Conservation (phyloP, 371 early-diverging fungal genomes). For the Lichtheimia ornata region DNA sequence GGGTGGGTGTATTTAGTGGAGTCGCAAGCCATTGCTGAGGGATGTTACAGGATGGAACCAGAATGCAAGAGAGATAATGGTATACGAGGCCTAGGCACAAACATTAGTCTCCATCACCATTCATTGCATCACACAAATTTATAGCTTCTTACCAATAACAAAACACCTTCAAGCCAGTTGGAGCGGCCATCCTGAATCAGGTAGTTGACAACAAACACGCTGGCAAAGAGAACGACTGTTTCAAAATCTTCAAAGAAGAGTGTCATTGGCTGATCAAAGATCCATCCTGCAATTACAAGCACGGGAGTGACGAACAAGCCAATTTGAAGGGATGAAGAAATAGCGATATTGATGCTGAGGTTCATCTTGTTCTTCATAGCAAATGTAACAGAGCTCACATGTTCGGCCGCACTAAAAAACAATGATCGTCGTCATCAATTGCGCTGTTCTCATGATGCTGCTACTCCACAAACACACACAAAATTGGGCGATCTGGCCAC, state of each 20-base stretch:
- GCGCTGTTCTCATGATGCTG: no score
- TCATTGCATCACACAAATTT: neutral
- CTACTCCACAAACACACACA: no score
- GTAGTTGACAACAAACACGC: conserved; percentile 85
- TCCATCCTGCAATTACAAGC: conserved; percentile 88
- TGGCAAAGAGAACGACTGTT: conserved; percentile 78
- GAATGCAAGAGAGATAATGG: conserved; percentile 76
- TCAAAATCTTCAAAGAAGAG: conserved; percentile 85
- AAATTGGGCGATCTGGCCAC: no score
- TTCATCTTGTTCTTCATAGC: conserved; percentile 94
- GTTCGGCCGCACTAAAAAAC: conserved; percentile 45
- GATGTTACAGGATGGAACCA: conserved; percentile 52
- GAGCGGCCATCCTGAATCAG: conserved; percentile 75
- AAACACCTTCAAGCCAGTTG: conserved; percentile 86
- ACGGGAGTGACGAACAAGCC: conserved; percentile 88
- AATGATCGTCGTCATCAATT: neutral
- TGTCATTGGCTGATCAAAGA: conserved; percentile 73
- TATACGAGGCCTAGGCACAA: conserved; percentile 50
- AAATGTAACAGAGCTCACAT: conserved; percentile 82
- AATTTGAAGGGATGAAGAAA: conserved; percentile 90
- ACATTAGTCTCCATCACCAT: neutral
- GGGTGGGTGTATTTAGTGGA: neutral
- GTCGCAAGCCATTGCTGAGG: conserved; percentile 2
- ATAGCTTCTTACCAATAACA: conserved; percentile 58
- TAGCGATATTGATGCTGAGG: conserved; percentile 82